phyloP scores from a whole-genome alignment of 2,329 filamentous ascomycete genomes.

The Cordyceps tenuipes region DNA sequence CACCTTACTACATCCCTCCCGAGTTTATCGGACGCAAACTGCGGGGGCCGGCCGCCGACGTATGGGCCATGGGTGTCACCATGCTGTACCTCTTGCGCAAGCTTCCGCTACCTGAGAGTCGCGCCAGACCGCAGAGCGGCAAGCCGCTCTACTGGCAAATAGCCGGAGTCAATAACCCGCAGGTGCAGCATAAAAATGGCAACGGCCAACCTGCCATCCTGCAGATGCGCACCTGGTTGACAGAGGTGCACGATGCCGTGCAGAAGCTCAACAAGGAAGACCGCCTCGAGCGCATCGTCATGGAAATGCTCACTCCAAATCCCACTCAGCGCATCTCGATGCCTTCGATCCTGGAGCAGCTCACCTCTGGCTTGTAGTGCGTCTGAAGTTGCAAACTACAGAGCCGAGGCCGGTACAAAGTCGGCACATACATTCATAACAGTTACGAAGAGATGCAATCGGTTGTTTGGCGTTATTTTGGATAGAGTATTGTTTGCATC shows the following conservation, averaged over 20 bases:
- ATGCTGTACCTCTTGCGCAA: slow-evolving; percentile 52
- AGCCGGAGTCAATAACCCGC: slow-evolving; percentile 42
- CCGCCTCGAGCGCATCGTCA: slow-evolving; percentile 42
- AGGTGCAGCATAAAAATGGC: slow-evolving; percentile 25
- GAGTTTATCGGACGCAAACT: slow-evolving; percentile 50
- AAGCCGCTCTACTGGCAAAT: slow-evolving; percentile 51
- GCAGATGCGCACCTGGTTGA: slow-evolving; percentile 50
- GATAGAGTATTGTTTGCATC: not conserved
- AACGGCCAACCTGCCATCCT: slow-evolving; percentile 34
- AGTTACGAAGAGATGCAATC: not conserved
- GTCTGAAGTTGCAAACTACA: no score
- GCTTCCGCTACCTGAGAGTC: slow-evolving; percentile 45
- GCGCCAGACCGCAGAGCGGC: slow-evolving; percentile 36
- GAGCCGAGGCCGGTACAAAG: no score
- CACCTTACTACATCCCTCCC: slow-evolving; percentile 53
- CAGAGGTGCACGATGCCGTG: slow-evolving; percentile 42
- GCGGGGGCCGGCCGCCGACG: slow-evolving; percentile 47
- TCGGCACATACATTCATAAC: no score
- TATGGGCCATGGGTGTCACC: slow-evolving; percentile 52
- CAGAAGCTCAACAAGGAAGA: slow-evolving; percentile 37
- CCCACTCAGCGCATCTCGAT: slow-evolving; percentile 46
- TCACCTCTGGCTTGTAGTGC: slow-evolving; percentile 16
- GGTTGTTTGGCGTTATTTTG: slow-evolving; percentile 2
- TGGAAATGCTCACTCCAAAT: slow-evolving; percentile 46
- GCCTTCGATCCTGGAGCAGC: slow-evolving; percentile 39